These are phyloP conservation scores for Penicillium sp. DNA, from an alignment of 2,329 filamentous ascomycete species.

Conservation along the genomic window DNA sequence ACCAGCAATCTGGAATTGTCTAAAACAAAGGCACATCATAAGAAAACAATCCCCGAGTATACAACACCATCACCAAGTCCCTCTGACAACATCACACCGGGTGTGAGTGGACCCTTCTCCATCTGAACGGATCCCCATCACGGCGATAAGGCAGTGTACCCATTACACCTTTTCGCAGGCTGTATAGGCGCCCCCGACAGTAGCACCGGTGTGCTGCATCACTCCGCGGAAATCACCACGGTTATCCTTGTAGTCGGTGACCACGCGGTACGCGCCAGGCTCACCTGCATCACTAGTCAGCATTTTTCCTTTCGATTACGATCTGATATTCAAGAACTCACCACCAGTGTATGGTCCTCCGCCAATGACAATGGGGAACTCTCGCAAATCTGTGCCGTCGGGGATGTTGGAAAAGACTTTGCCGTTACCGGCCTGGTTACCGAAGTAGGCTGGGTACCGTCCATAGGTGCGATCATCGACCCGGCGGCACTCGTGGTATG, in stretches of 20 bases:
- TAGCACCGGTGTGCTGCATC: slow-evolving; percentile 11
- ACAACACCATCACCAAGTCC: no score
- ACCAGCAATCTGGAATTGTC: no score
- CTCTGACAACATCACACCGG: no score
- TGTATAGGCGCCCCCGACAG: slow-evolving; percentile 8
- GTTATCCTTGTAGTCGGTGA: slow-evolving; percentile 13
- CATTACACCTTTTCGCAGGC: slow-evolving; percentile 1
- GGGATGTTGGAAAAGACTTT: slow-evolving; percentile 8
- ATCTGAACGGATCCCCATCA: no score
- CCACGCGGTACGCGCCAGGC: slow-evolving; percentile 7
- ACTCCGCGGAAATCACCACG: slow-evolving; percentile 9
- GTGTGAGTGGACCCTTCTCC: no score
- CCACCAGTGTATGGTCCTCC: slow-evolving; percentile 7
- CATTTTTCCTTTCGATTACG: background rate
- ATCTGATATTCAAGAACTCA: background rate
- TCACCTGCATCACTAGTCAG: slow-evolving; percentile 2
- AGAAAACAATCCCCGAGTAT: no score
- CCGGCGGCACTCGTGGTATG: slow-evolving; percentile 5
- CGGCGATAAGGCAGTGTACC: background rate
- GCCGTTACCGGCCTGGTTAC: slow-evolving; percentile 7
- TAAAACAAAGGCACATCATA: no score
- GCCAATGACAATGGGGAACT: slow-evolving; percentile 8
- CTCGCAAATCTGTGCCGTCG: slow-evolving; percentile 7
- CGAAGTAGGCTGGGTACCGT: slow-evolving; percentile 7
- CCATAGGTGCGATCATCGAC: slow-evolving; percentile 4